phyloP scores from a whole-genome alignment of 441 rosid species.

The Omphalea diandra region DNA sequence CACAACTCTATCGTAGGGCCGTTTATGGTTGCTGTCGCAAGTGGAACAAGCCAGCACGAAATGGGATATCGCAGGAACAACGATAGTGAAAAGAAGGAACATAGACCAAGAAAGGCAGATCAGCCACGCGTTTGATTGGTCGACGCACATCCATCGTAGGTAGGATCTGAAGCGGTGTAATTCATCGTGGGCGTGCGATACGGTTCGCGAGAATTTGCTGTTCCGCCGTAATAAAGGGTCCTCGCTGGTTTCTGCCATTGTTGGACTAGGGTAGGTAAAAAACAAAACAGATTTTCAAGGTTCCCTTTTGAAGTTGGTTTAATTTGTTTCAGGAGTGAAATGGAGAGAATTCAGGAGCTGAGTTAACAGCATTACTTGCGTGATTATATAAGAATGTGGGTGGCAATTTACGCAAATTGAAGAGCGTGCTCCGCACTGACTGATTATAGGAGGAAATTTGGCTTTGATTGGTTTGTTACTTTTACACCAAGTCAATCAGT shows the following conservation, averaged over 20 bases:
- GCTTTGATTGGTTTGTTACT: too few relatives aligned
- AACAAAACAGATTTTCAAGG: too few relatives aligned
- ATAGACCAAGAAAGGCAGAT: conserved; percentile 67
- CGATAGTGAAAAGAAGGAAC: conserved; percentile 57
- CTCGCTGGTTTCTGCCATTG: conserved; percentile 20
- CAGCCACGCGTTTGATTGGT: conserved; percentile 59
- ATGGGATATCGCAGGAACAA: conserved; percentile 69
- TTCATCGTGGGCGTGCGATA: conserved; percentile 72
- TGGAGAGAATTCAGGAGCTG: too few relatives aligned
- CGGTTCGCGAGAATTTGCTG: conserved; percentile 42
- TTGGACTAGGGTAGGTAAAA: too few relatives aligned
- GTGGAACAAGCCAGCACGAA: conserved; percentile 65
- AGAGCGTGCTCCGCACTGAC: too few relatives aligned
- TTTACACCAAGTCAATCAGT: too few relatives aligned
- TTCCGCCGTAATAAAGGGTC: conserved; percentile 35
- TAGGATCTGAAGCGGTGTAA: conserved; percentile 66
- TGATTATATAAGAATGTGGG: too few relatives aligned
- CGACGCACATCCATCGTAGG: conserved; percentile 86
- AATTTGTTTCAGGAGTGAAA: too few relatives aligned
- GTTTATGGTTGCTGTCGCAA: conserved; percentile 63
- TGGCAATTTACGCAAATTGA: too few relatives aligned
- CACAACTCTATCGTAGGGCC: conserved; percentile 72
- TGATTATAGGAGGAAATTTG: too few relatives aligned
- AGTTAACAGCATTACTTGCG: too few relatives aligned
- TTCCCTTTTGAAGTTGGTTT: too few relatives aligned